These are phyloP conservation scores for Acacia pycnantha DNA, from an alignment of 331 rosid species.

Conservation along the genomic window DNA sequence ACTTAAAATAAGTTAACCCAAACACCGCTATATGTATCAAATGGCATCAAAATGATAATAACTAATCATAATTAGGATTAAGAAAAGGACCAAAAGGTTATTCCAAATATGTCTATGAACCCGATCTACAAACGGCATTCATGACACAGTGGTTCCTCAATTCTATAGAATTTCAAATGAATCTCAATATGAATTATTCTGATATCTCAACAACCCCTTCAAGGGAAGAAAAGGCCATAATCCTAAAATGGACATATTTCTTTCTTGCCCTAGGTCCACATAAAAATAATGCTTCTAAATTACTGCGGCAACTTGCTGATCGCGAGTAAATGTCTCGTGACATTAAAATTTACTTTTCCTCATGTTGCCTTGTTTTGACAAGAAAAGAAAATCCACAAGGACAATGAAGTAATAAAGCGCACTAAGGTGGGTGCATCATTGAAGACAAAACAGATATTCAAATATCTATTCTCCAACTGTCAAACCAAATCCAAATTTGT, in stretches of 20 bases:
- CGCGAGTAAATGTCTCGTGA: background rate
- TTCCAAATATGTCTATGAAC: background rate
- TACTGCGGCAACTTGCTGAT: constrained; percentile 29
- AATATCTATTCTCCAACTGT: constrained; percentile 80
- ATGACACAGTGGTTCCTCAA: background rate
- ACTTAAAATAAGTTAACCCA: too few relatives aligned
- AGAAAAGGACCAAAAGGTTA: too few relatives aligned
- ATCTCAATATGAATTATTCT: constrained; percentile 35
- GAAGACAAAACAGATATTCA: constrained; percentile 16
- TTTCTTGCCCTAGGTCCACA: constrained; percentile 18
- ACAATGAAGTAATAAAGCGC: constrained; percentile 30
- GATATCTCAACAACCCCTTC: constrained; percentile 43
- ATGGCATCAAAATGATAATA: too few relatives aligned
- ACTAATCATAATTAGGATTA: too few relatives aligned
- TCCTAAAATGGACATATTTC: constrained; percentile 22
- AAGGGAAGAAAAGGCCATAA: constrained; percentile 32
- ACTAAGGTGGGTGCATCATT: constrained; percentile 31
- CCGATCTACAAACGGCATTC: background rate
- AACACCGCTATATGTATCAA: too few relatives aligned
- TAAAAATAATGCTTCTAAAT: constrained; percentile 22
- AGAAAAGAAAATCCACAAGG: constrained; percentile 22
- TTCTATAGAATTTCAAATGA: background rate
- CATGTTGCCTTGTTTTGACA: background rate
- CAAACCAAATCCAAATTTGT: constrained; percentile 96
- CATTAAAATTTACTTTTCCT: background rate